Evolutionary conservation across 2,329 filamentous ascomycete genomes (phyloP), one percentile per base, ranked within the genome.

Genomic region (Sphaerulina vaccinii): DNA sequence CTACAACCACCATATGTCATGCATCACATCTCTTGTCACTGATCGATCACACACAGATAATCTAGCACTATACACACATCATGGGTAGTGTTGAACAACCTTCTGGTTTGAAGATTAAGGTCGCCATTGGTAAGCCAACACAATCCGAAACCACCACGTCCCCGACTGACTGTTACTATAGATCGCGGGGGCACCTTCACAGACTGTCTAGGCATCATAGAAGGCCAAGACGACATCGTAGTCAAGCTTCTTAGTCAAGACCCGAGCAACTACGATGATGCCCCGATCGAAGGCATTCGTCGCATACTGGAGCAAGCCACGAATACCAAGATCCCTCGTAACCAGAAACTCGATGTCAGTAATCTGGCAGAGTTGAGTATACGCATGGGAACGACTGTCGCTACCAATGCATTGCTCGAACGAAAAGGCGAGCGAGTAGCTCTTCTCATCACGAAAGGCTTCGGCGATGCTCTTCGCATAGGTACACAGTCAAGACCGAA

Each of bases 401-500:
- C 90, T 9, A 95, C 90, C 0, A 95, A 95, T 69, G 90, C 90
- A 0, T 73, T 96, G 46, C 78, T 96, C 1, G 90, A 95, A 70
- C 79, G 90, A 52, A 95, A 95, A 71, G 90, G 90, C 43, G 89
- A 95, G 73, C 82, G 81, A 61, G 90, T 91, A 65, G 90, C 87
- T 8, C 78, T 96, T 67, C 81, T 95, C 1, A 87, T 93, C 15
- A 95, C 88, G 1, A 84, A 83, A 59, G 90, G 90, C 0, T 95
- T 95, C 75, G 83, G 82, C 60, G 90, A 96, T 69, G 91, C 88
- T 59, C 75, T 95, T 15, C 79, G 83, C 33, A 95, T 96, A 65
- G 90, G n/a, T n/a, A n/a, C n/a, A n/a, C n/a, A n/a, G n/a, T n/a
- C n/a, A n/a, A n/a, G n/a, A n/a, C n/a, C n/a, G n/a, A n/a, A n/a